Conservation (phyloP, 306 rosid genomes). For the Arachis stenosperma region DNA sequence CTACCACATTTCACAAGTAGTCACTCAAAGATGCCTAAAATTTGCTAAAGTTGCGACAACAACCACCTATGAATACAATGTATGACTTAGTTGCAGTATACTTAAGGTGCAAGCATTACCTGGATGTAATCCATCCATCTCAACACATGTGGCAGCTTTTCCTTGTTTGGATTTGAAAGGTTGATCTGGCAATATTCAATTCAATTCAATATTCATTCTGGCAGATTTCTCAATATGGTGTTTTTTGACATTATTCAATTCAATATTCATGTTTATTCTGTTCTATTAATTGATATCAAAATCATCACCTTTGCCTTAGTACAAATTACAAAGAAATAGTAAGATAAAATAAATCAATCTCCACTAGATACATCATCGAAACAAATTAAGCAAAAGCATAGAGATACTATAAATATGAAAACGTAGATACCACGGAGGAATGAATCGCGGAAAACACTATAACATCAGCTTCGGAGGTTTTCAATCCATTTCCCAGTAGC, state of each 20-base stretch:
- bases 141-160: conserved; percentile 67
- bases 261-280: neutral
- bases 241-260: neutral
- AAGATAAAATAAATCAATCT: conserved; percentile 13
- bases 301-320: neutral
- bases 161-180: conserved; percentile 60
- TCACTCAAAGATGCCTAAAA: conserved; percentile 15
- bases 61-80: conserved; percentile 1
- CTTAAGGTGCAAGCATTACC: conserved; percentile 49
- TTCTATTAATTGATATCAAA: conserved; percentile 5
- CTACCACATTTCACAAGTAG: neutral
- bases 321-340: conserved; percentile 24
- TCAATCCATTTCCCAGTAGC: conserved; percentile 74
- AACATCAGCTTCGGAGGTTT: conserved; percentile 77
- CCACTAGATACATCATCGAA: conserved; percentile 18
- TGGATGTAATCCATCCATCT: conserved; percentile 93
- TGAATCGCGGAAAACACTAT: conserved; percentile 74
- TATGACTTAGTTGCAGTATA: neutral
- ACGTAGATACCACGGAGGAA: conserved; percentile 69
- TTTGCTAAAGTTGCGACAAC: conserved; percentile 3
- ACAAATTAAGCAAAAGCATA: conserved; percentile 18
- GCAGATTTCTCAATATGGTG: too few relatives aligned
- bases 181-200: conserved; percentile 46
- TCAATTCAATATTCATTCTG: too few relatives aligned
- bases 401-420: neutral